Evolutionary conservation across 2,329 filamentous ascomycete genomes (phyloP).

Genomic region (Arthroderma uncinatum): DNA sequence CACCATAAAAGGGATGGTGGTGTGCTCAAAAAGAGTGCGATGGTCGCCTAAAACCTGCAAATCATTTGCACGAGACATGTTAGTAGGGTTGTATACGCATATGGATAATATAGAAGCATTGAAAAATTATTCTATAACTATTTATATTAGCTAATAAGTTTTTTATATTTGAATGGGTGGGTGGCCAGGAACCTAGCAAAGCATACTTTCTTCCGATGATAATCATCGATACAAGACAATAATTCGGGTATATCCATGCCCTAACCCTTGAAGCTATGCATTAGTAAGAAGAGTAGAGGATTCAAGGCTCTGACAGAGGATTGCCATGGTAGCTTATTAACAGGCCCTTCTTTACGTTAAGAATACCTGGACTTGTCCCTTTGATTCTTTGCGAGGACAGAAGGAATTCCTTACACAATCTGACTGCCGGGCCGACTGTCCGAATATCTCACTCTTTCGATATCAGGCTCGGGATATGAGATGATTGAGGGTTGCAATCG

Average conservation of each 20-base stretch:
- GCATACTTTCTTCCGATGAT: background rate
- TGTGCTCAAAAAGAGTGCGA: no score
- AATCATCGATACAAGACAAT: background rate
- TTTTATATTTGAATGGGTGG: no score
- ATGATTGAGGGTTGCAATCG: background rate
- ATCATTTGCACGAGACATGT: no score
- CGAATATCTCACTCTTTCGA: background rate
- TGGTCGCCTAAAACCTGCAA: no score
- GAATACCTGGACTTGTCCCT: background rate
- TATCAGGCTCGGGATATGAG: background rate
- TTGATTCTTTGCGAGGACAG: background rate
- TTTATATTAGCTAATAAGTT: no score
- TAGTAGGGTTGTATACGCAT: no score
- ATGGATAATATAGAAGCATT: no score
- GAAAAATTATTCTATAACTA: no score
- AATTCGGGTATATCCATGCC: background rate
- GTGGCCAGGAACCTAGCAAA: no score
- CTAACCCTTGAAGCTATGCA: background rate
- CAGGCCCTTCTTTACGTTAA: background rate
- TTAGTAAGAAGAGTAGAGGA: background rate
- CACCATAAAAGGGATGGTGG: slow-evolving; percentile 9
- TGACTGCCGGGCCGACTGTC: background rate
- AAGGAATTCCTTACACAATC: background rate
- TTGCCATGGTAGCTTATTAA: background rate
- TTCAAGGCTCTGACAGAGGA: background rate